Percentiles rank a stretch among this genome's conserved stretches.
phyloP scores from a whole-genome alignment of 257 asterid genomes.

The Misopates orontium region DNA sequence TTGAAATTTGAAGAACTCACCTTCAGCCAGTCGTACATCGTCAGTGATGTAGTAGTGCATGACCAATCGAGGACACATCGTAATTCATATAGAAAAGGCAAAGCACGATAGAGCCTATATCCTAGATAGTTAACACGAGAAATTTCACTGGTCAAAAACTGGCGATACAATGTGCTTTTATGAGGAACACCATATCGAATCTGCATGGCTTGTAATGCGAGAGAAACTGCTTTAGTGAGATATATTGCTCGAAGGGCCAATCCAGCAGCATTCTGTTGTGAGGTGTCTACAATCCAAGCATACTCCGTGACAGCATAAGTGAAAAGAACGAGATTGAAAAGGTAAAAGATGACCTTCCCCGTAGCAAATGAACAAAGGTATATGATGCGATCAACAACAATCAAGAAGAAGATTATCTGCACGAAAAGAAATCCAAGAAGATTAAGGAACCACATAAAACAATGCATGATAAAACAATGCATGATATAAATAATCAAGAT shows the following conservation, averaged over 20 bases:
- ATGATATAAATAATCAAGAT: no score
- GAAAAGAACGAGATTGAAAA: slow-evolving; percentile 81
- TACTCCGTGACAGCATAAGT: slow-evolving; percentile 77
- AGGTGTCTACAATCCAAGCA: slow-evolving; percentile 83
- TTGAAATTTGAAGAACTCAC: slow-evolving; percentile 39
- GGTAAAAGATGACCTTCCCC: slow-evolving; percentile 83
- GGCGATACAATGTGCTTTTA: slow-evolving; percentile 93
- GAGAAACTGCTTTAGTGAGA: slow-evolving; percentile 85
- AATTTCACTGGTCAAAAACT: slow-evolving; percentile 91
- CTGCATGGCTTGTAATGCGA: slow-evolving; percentile 92
- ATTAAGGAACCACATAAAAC: slow-evolving; percentile 22
- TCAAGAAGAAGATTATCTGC: slow-evolving; percentile 97
- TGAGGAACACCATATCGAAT: slow-evolving; percentile 93
- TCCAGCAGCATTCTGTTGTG: slow-evolving; percentile 77
- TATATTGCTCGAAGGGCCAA: slow-evolving; percentile 89
- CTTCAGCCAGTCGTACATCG: slow-evolving; percentile 99
- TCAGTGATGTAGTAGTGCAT: slow-evolving; percentile 87
- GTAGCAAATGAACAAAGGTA: slow-evolving; percentile 92
- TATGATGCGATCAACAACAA: slow-evolving; percentile 91
- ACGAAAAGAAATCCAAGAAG: slow-evolving; percentile 32
- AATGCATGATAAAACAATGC: no score
- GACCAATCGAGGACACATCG: slow-evolving; percentile 99
- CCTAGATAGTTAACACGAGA: slow-evolving; percentile 85
- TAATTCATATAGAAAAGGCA: slow-evolving; percentile 92
- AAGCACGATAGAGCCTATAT: slow-evolving; percentile 89